A percentile compares a stretch with the other conserved stretches of the same genome.
Evolutionary conservation across 1,284 basidiomycete species (phyloP).

Genomic region (Pascua sp.): DNA sequence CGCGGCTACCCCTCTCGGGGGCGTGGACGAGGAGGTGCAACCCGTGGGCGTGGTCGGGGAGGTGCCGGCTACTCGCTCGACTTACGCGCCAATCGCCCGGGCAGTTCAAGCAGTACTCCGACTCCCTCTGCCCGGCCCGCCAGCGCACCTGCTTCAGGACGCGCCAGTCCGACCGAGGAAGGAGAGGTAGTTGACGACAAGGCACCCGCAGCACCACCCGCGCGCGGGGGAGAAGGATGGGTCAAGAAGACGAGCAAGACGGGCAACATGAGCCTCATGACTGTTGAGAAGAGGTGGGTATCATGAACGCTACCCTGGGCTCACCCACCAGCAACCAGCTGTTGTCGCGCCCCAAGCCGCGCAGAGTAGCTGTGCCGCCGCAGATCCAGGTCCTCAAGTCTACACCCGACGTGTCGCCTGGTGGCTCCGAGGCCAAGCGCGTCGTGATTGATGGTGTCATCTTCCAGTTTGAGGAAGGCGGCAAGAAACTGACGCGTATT

Average conservation of each 20-base stretch:
- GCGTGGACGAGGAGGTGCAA: slow-evolving; percentile 6
- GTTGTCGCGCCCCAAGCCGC: slow-evolving; percentile 14
- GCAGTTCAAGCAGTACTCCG: background rate
- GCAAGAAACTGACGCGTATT: slow-evolving; percentile 52
- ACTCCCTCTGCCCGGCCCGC: background rate
- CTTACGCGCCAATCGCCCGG: background rate
- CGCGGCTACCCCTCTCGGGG: slow-evolving; percentile 18
- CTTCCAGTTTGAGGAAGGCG: slow-evolving; percentile 54
- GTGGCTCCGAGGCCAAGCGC: slow-evolving; percentile 28
- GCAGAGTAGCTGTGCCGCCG: slow-evolving; percentile 22
- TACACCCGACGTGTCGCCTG: slow-evolving; percentile 18
- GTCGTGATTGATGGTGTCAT: slow-evolving; percentile 54
- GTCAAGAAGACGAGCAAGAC: slow-evolving; percentile 38
- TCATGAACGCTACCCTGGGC: too few relatives aligned
- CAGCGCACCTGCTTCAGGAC: background rate
- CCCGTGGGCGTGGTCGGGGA: slow-evolving; percentile 4
- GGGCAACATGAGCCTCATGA: slow-evolving; percentile 51
- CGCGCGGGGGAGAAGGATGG: slow-evolving; percentile 20
- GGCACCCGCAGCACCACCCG: background rate
- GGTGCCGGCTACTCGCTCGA: slow-evolving; percentile 5
- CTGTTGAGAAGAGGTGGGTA: slow-evolving; percentile 42
- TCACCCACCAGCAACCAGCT: slow-evolving; percentile 20
- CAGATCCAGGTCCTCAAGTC: slow-evolving; percentile 35
- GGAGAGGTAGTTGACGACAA: slow-evolving; percentile 11
- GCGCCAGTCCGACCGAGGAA: slow-evolving; percentile 5